A percentile compares a stretch with the other conserved stretches of the same genome.
Evolutionary conservation across 176 grass and related monocot species (phyloP).

Genomic region (Rhynchospora tenuis): DNA sequence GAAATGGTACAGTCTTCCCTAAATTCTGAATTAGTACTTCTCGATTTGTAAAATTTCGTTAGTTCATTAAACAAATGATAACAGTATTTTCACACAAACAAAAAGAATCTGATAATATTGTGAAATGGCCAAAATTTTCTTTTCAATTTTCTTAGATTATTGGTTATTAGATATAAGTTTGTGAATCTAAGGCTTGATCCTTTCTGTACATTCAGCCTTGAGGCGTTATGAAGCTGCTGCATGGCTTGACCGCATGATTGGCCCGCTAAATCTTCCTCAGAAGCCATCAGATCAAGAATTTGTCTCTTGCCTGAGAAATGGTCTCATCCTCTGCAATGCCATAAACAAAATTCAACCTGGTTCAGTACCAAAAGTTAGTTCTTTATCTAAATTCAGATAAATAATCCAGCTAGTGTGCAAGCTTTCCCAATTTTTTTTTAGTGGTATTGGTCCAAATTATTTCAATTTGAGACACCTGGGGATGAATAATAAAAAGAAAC

Average conservation of each 20-base stretch:
- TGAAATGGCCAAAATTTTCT: not conserved
- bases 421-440: not conserved
- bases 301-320: slow-evolving; percentile 53
- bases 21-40: not conserved
- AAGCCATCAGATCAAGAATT: slow-evolving; percentile 66
- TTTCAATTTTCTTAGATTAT: not conserved
- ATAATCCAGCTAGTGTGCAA: not conserved
- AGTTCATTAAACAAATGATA: not conserved
- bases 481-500: not conserved
- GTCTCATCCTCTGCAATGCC: slow-evolving; percentile 71
- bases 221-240: slow-evolving; percentile 62
- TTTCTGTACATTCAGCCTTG: slow-evolving; percentile 42
- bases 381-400: not conserved
- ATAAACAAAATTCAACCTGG: slow-evolving; percentile 77
- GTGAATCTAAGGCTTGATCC: not conserved
- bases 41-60: not conserved
- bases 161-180: not conserved
- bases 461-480: not conserved
- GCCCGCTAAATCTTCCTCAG: slow-evolving; percentile 39
- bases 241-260: slow-evolving; percentile 61
- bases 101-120: not conserved
- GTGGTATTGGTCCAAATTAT: not conserved
- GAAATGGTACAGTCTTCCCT: not conserved
- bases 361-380: slow-evolving; percentile 51
- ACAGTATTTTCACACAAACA: not conserved